These are phyloP conservation scores for Entophlyctis luteolus DNA, from an alignment of 192 early-diverging fungal genomes.

Conservation along the genomic window DNA sequence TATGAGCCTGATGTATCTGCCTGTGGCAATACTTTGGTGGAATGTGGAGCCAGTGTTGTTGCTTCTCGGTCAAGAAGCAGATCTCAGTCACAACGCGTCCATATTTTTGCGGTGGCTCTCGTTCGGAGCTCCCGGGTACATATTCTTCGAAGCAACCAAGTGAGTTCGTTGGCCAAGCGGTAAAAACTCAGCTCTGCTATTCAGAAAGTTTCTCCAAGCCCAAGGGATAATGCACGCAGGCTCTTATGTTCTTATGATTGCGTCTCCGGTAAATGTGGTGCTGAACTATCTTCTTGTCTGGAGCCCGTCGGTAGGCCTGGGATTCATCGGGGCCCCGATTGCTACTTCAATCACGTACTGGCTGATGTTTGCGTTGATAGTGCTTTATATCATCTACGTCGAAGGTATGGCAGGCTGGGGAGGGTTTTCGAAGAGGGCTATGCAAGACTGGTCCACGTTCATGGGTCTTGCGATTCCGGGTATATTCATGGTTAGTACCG, in stretches of 20 bases:
- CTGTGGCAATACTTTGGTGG: too few species aligned
- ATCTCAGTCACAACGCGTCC: too few species aligned
- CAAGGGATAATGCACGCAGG: slow-evolving; percentile 83
- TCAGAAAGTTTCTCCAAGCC: too few species aligned
- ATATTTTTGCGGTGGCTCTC: too few species aligned
- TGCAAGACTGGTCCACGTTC: slow-evolving; percentile 56
- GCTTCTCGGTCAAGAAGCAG: too few species aligned
- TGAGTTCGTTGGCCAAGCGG: too few species aligned
- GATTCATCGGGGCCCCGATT: slow-evolving; percentile 79
- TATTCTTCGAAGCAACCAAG: too few species aligned
- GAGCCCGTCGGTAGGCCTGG: slow-evolving; percentile 46
- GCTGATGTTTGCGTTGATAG: slow-evolving; percentile 61
- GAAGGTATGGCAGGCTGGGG: slow-evolving; percentile 87
- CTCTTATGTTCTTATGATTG: slow-evolving; percentile 66
- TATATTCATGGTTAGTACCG: slow-evolving; percentile 67
- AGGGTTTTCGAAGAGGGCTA: too few species aligned
- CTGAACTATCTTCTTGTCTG: slow-evolving; percentile 64
- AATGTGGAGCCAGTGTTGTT: too few species aligned
- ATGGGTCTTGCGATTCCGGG: slow-evolving; percentile 72
- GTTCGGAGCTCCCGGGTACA: too few species aligned
- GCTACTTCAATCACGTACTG: slow-evolving; percentile 72
- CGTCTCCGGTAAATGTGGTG: slow-evolving; percentile 66
- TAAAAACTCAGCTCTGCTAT: too few species aligned
- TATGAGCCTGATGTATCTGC: too few species aligned
- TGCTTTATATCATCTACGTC: slow-evolving; percentile 58